A percentile compares a stretch with the other conserved stretches of the same genome.
Conservation (phyloP, 1,284 basidiomycete species). For the Ceratobasidium sp. region DNA sequence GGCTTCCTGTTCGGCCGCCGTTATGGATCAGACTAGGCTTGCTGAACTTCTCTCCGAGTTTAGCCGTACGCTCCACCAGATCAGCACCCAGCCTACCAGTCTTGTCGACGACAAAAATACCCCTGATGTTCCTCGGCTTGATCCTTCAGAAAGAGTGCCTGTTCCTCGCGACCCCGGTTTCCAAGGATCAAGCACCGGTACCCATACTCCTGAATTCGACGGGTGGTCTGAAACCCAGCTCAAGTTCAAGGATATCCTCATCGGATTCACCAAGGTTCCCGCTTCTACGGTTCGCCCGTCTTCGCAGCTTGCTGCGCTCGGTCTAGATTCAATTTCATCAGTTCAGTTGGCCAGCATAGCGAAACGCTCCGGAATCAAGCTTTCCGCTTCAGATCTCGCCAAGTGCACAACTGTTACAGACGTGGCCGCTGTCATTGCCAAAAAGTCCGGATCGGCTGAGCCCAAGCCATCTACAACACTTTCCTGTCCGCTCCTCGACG, state of each 20-base stretch:
- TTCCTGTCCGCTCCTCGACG: constrained; percentile 11
- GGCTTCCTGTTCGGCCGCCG: constrained; percentile 24
- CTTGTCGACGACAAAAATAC: not conserved
- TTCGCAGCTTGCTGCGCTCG: constrained; percentile 48
- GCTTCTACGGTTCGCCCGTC: constrained; percentile 21
- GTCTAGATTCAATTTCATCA: constrained; percentile 62
- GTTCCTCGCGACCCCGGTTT: not conserved
- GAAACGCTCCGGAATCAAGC: constrained; percentile 48
- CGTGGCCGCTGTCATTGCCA: constrained; percentile 17
- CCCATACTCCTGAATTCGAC: constrained; percentile 9
- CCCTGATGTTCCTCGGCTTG: not conserved
- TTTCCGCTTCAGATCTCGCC: constrained; percentile 30
- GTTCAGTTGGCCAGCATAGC: constrained; percentile 56
- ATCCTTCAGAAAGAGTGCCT: not conserved
- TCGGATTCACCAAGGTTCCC: constrained; percentile 27
- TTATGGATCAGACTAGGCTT: constrained; percentile 12
- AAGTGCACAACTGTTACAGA: constrained; percentile 26
- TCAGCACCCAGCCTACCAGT: not conserved
- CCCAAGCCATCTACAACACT: not conserved
- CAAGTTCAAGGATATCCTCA: constrained; percentile 23
- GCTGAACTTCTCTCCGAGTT: not conserved
- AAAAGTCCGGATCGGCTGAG: not conserved
- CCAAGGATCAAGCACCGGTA: not conserved
- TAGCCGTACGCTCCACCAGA: not conserved
- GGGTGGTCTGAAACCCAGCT: constrained; percentile 23